Evolutionary conservation across 2,329 filamentous ascomycete species (phyloP).

Genomic region (Aspergillus pseudoterreus): DNA sequence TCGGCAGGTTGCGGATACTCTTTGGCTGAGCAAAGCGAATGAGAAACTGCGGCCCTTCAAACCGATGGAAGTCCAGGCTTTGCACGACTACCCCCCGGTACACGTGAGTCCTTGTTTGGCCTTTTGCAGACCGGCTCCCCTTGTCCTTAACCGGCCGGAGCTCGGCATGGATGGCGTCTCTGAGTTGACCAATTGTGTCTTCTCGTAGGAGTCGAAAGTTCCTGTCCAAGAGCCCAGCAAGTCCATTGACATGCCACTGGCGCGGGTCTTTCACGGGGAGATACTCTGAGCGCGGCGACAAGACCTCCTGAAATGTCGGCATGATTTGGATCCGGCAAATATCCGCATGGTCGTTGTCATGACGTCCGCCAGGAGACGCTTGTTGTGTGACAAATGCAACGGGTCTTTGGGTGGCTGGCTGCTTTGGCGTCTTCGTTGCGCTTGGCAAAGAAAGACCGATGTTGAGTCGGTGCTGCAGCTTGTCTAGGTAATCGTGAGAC

Average conservation of each 20-base stretch:
- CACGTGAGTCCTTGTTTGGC: conserved; percentile 10
- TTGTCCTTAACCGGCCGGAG: not conserved
- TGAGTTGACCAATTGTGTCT: conserved; percentile 30
- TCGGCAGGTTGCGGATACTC: conserved; percentile 6
- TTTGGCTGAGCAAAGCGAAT: conserved; percentile 23
- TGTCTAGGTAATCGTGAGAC: conserved; percentile 14
- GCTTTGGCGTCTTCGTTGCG: not conserved
- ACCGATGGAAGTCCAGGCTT: conserved; percentile 15
- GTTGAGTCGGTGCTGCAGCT: conserved; percentile 17
- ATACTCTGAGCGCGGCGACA: conserved; percentile 24
- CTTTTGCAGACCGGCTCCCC: not conserved
- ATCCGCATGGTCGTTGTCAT: conserved; percentile 36
- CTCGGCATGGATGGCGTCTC: conserved; percentile 32
- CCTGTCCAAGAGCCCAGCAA: conserved; percentile 28
- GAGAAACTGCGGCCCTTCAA: conserved; percentile 17
- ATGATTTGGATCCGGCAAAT: conserved; percentile 33
- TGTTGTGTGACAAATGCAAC: conserved; percentile 11
- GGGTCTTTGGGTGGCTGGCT: not conserved
- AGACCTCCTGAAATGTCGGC: conserved; percentile 35
- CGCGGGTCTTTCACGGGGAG: conserved; percentile 29
- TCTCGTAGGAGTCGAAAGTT: conserved; percentile 37
- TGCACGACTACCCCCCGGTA: conserved; percentile 8
- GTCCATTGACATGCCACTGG: conserved; percentile 25
- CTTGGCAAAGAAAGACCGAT: conserved; percentile 13
- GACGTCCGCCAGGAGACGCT: conserved; percentile 26